These are phyloP conservation scores for Glycine latifolia DNA, from an alignment of 306 rosid genomes.

Conservation along the genomic window DNA sequence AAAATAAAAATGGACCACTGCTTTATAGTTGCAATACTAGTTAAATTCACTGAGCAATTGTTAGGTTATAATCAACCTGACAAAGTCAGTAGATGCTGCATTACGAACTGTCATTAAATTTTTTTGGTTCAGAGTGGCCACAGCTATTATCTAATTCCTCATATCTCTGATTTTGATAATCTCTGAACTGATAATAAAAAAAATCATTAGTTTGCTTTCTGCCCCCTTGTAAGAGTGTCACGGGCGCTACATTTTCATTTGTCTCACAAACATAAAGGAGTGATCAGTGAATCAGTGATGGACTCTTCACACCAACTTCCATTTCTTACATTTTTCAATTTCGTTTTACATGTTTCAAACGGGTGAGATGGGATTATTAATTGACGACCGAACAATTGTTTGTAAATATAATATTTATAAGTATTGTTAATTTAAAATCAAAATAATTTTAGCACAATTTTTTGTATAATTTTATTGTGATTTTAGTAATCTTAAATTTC, in stretches of 20 bases:
- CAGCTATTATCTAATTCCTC: background rate
- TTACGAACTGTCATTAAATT: background rate
- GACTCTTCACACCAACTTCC: constrained; percentile 40
- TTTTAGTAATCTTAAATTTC: background rate
- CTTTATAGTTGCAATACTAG: background rate
- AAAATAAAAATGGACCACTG: background rate
- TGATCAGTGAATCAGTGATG: constrained; percentile 3
- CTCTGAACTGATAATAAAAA: background rate
- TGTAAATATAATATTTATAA: background rate
- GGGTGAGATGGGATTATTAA: background rate
- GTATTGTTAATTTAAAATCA: background rate
- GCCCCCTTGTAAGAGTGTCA: constrained; percentile 19
- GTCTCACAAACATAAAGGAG: constrained; percentile 20
- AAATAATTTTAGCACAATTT: background rate
- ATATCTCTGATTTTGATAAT: constrained; percentile 4
- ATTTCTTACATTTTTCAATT: background rate
- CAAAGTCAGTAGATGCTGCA: constrained; percentile 7
- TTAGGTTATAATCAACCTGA: constrained; percentile 21
- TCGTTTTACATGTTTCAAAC: background rate
- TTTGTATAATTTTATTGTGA: background rate
- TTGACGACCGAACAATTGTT: background rate
- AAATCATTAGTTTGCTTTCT: background rate
- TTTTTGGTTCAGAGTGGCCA: background rate
- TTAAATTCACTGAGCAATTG: constrained; percentile 5
- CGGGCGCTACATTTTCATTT: constrained; percentile 44